Evolutionary conservation across 257 asterid genomes (phyloP).

Genomic region (Vinca minor): DNA sequence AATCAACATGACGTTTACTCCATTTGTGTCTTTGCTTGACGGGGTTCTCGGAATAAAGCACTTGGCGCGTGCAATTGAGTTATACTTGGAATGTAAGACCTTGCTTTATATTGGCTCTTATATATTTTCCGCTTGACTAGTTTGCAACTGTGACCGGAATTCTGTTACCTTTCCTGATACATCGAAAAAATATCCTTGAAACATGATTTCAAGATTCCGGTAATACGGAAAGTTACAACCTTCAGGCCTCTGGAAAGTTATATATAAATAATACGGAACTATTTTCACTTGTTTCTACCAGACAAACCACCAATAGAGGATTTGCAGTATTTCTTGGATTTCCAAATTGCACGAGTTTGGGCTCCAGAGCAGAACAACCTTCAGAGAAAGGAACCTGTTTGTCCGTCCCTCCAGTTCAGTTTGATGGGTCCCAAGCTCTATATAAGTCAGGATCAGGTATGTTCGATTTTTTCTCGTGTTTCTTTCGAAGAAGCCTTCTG

Average conservation of each 20-base stretch:
- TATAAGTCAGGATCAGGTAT: conserved; percentile 94
- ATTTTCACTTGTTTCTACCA: conserved; percentile 26
- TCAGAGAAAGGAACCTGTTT: conserved; percentile 92
- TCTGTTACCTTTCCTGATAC: background rate
- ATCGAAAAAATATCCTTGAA: background rate
- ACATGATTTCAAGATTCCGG: background rate
- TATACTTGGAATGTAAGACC: conserved; percentile 84
- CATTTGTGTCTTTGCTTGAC: conserved; percentile 80
- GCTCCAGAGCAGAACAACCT: conserved; percentile 92
- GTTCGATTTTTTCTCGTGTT: background rate
- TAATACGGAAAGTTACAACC: background rate
- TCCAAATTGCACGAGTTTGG: conserved; percentile 89
- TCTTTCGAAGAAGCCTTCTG: background rate
- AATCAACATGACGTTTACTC: conserved; percentile 86
- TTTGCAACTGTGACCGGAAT: background rate
- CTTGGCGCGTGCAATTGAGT: conserved; percentile 82
- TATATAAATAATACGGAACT: background rate
- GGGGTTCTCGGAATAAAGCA: conserved; percentile 79
- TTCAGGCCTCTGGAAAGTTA: background rate
- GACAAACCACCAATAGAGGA: conserved; percentile 99
- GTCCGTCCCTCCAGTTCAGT: conserved; percentile 84
- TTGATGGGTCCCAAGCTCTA: conserved; percentile 98
- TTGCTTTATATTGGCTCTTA: background rate
- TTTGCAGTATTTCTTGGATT: conserved; percentile 92
- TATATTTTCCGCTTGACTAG: background rate